Percentiles rank a stretch among this genome's conserved stretches.
phyloP scores from a whole-genome alignment of 352 stramenopile genomes.

The Phytophthora nicotianae region DNA sequence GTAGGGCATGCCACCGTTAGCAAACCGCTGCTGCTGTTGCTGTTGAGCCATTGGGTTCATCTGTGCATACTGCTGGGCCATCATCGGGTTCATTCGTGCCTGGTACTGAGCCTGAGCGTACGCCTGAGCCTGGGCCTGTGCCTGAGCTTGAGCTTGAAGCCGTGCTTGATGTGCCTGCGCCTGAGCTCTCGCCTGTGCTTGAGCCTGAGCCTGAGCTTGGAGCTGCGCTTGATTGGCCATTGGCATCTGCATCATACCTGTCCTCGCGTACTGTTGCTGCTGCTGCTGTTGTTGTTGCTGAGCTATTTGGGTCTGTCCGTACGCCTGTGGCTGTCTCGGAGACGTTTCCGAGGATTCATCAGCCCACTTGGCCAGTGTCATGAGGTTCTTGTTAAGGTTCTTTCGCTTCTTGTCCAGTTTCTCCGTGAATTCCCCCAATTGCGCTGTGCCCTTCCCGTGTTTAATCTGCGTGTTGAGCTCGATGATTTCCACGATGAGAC shows the following conservation, averaged over 20 bases:
- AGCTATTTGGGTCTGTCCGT: constrained; percentile 36
- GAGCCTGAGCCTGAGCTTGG: constrained; percentile 30
- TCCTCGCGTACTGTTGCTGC: constrained; percentile 36
- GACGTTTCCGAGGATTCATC: constrained; percentile 83
- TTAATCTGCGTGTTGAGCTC: constrained; percentile 90
- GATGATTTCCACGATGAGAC: constrained; percentile 89
- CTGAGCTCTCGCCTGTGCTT: constrained; percentile 35
- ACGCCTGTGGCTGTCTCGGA: constrained; percentile 42
- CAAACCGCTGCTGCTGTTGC: constrained; percentile 52
- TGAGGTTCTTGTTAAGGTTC: constrained; percentile 90
- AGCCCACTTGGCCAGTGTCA: constrained; percentile 89
- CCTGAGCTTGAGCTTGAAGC: constrained; percentile 35
- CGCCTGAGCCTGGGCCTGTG: constrained; percentile 44
- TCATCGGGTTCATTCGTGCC: constrained; percentile 65
- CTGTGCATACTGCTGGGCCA: constrained; percentile 42
- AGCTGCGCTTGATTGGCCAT: constrained; percentile 40
- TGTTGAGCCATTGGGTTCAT: constrained; percentile 40
- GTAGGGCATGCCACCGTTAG: constrained; percentile 45
- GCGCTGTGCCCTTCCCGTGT: constrained; percentile 74
- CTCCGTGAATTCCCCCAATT: constrained; percentile 81
- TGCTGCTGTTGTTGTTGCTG: constrained; percentile 30
- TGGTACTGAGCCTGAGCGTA: constrained; percentile 69
- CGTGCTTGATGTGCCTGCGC: constrained; percentile 28
- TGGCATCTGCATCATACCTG: constrained; percentile 44
- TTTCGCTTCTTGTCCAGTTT: constrained; percentile 91